A percentile compares a stretch with the other conserved stretches of the same genome.
Conservation (phyloP, 768 basidiomycete genomes). For the Hygrophoropsis aurantiaca region DNA sequence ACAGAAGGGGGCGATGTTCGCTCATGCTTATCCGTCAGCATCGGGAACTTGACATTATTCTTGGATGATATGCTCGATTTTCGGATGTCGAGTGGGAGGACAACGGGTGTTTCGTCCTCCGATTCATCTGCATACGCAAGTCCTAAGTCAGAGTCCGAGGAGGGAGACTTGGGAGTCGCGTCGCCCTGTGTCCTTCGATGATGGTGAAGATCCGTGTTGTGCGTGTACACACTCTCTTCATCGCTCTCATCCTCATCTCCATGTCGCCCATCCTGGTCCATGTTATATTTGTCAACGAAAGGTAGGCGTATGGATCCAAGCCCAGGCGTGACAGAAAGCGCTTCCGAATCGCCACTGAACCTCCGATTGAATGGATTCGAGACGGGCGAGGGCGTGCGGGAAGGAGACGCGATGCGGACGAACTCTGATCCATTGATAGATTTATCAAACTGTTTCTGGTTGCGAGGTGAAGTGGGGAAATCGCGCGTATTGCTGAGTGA, state of each 20-base stretch:
- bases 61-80: constrained; percentile 12
- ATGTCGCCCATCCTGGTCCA: constrained; percentile 9
- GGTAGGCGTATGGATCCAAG: constrained; percentile 40
- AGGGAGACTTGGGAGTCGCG: constrained; percentile 21
- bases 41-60: constrained; percentile 36
- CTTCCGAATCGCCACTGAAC: constrained; percentile 68
- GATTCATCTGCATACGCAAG: constrained; percentile 38
- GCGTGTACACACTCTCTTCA: constrained; percentile 34
- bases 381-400: constrained; percentile 45
- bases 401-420: constrained; percentile 27
- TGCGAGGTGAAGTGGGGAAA: constrained; percentile 4
- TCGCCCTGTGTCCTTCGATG: constrained; percentile 14
- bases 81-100: constrained; percentile 25
- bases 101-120: constrained; percentile 33
- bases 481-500: constrained; percentile 1
- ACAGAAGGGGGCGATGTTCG: constrained; percentile 6
- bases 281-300: constrained; percentile 57
- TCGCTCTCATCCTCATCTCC: constrained; percentile 27
- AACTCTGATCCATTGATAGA: constrained; percentile 12
- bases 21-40: constrained; percentile 16
- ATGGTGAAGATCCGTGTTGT: constrained; percentile 17
- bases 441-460: constrained; percentile 21
- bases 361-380: constrained; percentile 91
- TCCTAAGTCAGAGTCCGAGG: constrained; percentile 28
- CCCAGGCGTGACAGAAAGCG: constrained; percentile 20